Conservation (phyloP, 352 stramenopile genomes). For the Globisporangium splendens region DNA sequence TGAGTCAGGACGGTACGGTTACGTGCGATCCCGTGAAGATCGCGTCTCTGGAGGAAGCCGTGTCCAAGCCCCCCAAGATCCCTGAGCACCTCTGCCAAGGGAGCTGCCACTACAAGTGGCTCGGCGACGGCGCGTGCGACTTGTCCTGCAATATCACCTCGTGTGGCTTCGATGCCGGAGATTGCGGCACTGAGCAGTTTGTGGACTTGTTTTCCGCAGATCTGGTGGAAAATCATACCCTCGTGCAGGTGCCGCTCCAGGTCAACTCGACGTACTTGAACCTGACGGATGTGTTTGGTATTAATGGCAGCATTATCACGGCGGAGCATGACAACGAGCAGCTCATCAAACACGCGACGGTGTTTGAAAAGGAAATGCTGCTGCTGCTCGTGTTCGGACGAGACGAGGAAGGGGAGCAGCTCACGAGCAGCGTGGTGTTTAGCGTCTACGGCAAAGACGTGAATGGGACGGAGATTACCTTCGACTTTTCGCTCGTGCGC, state of each 20-base stretch:
- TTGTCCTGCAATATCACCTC: constrained; percentile 70
- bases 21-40: constrained; percentile 61
- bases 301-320: constrained; percentile 46
- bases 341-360: constrained; percentile 64
- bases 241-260: constrained; percentile 59
- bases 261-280: constrained; percentile 71
- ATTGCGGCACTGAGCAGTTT: constrained; percentile 53
- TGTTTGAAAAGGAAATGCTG: constrained; percentile 75
- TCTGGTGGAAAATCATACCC: constrained; percentile 45
- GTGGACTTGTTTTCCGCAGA: constrained; percentile 42
- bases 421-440: constrained; percentile 56
- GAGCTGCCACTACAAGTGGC: constrained; percentile 72
- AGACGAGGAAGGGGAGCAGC: constrained; percentile 44
- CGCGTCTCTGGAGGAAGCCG: constrained; percentile 47
- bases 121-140: constrained; percentile 82
- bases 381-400: constrained; percentile 79
- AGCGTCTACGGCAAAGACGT: constrained; percentile 42
- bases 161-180: constrained; percentile 83
- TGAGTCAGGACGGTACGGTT: constrained; percentile 41
- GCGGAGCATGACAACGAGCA: constrained; percentile 65
- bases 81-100: constrained; percentile 64
- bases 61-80: constrained; percentile 41
- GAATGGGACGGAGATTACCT: constrained; percentile 26
- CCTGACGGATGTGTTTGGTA: constrained; percentile 56
- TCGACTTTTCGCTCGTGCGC: constrained; percentile 60